A percentile compares a stretch with the other conserved stretches of the same genome.
phyloP scores from a whole-genome alignment of 495 filamentous ascomycete species.

The Penicillium robsamsonii region DNA sequence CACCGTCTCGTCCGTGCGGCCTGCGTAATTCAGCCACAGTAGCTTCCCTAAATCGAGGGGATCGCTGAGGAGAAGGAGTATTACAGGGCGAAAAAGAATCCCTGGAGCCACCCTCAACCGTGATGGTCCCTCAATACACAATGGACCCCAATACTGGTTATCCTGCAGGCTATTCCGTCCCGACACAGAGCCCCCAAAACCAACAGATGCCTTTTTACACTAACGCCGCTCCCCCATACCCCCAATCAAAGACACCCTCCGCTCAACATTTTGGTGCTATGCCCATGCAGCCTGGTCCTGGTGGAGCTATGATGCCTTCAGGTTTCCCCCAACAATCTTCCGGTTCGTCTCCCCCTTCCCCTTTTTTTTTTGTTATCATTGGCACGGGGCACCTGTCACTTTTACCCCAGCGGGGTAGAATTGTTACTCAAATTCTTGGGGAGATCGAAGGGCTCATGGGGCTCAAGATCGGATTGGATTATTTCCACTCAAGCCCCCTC shows the following conservation, averaged over 20 bases:
- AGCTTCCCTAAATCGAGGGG: constrained; percentile 13
- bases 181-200: constrained; percentile 38
- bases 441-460: background rate
- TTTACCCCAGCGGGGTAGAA: constrained; percentile 13
- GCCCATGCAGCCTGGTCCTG: constrained; percentile 41
- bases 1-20: constrained; percentile 25
- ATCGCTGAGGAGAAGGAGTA: constrained; percentile 11
- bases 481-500: constrained; percentile 2
- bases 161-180: constrained; percentile 41
- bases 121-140: constrained; percentile 26
- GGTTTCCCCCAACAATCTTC: constrained; percentile 41
- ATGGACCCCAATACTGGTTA: constrained; percentile 49
- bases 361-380: constrained; percentile 12
- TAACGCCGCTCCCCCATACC: constrained; percentile 40
- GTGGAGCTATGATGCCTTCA: constrained; percentile 46
- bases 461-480: constrained; percentile 8
- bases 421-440: constrained; percentile 1
- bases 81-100: constrained; percentile 17
- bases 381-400: constrained; percentile 8
- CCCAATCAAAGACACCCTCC: constrained; percentile 35
- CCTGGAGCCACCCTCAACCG: constrained; percentile 13
- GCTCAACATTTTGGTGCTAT: constrained; percentile 37
- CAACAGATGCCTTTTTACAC: constrained; percentile 43
- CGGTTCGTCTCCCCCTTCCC: constrained; percentile 33
- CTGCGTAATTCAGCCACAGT: constrained; percentile 22